A percentile compares a stretch with the other conserved stretches of the same genome.
phyloP scores from a whole-genome alignment of 1,139 yeast genomes.

The Taphrina confusa region DNA sequence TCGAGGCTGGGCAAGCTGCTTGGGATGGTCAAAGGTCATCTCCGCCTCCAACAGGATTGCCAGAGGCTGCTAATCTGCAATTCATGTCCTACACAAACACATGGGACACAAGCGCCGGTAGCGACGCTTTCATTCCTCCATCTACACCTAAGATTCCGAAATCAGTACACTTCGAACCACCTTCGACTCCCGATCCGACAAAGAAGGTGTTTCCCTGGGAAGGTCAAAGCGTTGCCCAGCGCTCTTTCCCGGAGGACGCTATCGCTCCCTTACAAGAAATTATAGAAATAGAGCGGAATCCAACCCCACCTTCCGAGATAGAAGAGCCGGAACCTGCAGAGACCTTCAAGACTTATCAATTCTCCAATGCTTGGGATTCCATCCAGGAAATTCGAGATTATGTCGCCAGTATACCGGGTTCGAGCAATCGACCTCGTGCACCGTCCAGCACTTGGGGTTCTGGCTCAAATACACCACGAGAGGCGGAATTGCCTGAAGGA shows the following conservation, averaged over 20 bases:
- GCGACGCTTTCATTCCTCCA: slow-evolving; percentile 39
- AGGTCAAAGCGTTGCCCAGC: slow-evolving; percentile 12
- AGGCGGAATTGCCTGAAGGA: slow-evolving; percentile 29
- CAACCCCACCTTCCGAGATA: slow-evolving; percentile 10
- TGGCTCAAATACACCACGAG: slow-evolving; percentile 25
- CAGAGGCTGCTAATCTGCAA: slow-evolving; percentile 47
- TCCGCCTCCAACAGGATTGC: slow-evolving; percentile 51
- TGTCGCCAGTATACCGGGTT: slow-evolving; percentile 21
- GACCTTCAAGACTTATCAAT: slow-evolving; percentile 11
- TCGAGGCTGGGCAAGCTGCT: slow-evolving; percentile 33
- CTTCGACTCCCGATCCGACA: slow-evolving; percentile 6
- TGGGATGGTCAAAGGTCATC: slow-evolving; percentile 51
- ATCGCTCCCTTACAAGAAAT: slow-evolving; percentile 30
- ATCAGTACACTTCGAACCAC: slow-evolving; percentile 31
- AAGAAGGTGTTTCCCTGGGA: slow-evolving; percentile 35
- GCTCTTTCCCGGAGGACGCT: slow-evolving; percentile 35
- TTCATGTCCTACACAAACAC: slow-evolving; percentile 42
- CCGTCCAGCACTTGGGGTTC: slow-evolving; percentile 27
- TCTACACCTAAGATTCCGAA: slow-evolving; percentile 35
- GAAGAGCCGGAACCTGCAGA: not conserved
- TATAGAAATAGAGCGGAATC: slow-evolving; percentile 6
- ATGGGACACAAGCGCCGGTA: slow-evolving; percentile 43
- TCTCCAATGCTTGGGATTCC: slow-evolving; percentile 31
- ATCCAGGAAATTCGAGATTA: slow-evolving; percentile 20
- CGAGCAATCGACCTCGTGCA: slow-evolving; percentile 21